phyloP scores from a whole-genome alignment of 306 rosid species.

The Lotus japonicus region DNA sequence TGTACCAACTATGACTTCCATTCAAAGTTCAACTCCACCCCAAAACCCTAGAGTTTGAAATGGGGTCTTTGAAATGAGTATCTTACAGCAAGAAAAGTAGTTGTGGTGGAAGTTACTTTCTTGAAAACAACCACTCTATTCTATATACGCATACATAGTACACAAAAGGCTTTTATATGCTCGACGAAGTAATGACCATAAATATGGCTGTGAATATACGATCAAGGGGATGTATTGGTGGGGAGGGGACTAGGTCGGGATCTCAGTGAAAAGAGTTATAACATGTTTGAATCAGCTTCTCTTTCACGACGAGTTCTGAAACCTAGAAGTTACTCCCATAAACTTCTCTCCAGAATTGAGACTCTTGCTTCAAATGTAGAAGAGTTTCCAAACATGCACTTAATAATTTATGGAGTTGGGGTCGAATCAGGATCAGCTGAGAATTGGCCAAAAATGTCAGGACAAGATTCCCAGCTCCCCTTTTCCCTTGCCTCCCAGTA shows the following conservation, averaged over 20 bases:
- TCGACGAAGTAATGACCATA: slow-evolving; percentile 2
- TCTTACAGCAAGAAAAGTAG: background rate
- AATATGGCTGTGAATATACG: slow-evolving; percentile 6
- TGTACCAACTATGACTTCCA: background rate
- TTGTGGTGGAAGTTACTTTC: background rate
- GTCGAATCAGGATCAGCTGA: slow-evolving; percentile 28
- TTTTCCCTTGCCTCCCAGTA: slow-evolving; percentile 86
- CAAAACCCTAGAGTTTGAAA: background rate
- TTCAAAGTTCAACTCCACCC: background rate
- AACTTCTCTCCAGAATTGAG: too few relatives aligned
- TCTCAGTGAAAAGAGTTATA: background rate
- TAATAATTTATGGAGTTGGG: slow-evolving; percentile 3
- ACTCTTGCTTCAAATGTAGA: too few relatives aligned
- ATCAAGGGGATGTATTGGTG: background rate
- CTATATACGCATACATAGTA: background rate
- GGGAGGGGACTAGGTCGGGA: background rate
- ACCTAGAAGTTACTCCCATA: too few relatives aligned
- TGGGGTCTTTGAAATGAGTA: background rate
- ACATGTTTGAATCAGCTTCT: too few relatives aligned
- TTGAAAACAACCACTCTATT: background rate
- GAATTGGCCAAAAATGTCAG: slow-evolving; percentile 69
- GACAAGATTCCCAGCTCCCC: slow-evolving; percentile 70
- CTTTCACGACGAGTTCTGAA: too few relatives aligned
- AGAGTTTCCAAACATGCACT: too few relatives aligned
- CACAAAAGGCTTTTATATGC: slow-evolving; percentile 3